phyloP scores from a whole-genome alignment of 768 basidiomycete species.

The Tricholoma furcatifolium region DNA sequence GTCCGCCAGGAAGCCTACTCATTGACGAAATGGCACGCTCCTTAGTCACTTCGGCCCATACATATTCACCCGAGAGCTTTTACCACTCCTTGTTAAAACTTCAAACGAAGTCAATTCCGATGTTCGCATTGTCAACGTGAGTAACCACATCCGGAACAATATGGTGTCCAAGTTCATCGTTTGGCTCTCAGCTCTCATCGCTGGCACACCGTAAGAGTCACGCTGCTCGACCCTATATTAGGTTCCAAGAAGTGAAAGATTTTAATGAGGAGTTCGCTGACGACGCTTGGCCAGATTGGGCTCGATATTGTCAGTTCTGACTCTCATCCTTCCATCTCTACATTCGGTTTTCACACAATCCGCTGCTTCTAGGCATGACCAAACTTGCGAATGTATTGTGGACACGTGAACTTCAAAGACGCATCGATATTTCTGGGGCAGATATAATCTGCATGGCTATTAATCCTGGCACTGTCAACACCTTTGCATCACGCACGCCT shows the following conservation, averaged over 20 bases:
- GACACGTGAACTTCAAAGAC: constrained; percentile 44
- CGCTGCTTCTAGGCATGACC: constrained; percentile 31
- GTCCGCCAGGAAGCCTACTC: no score
- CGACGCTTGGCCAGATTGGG: constrained; percentile 24
- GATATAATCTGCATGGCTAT: constrained; percentile 32
- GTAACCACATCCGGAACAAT: background rate
- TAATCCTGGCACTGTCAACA: constrained; percentile 35
- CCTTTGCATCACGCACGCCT: constrained; percentile 22
- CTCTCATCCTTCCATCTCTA: background rate
- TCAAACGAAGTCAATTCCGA: constrained; percentile 26
- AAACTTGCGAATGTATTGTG: constrained; percentile 49
- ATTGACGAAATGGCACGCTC: no score
- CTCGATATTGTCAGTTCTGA: constrained; percentile 23
- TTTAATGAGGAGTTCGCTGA: constrained; percentile 30
- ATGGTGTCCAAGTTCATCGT: background rate
- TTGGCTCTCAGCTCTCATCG: constrained; percentile 22
- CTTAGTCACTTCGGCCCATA: constrained; percentile 27
- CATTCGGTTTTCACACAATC: background rate
- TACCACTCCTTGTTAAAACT: constrained; percentile 29
- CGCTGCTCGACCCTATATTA: constrained; percentile 22
- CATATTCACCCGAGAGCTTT: constrained; percentile 26
- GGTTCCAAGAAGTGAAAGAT: constrained; percentile 28
- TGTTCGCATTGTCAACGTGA: constrained; percentile 30
- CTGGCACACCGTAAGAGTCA: constrained; percentile 21
- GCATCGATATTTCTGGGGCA: constrained; percentile 28